Evolutionary conservation across 345 rosid genomes (phyloP).

Genomic region (Gossypium sturtianum): DNA sequence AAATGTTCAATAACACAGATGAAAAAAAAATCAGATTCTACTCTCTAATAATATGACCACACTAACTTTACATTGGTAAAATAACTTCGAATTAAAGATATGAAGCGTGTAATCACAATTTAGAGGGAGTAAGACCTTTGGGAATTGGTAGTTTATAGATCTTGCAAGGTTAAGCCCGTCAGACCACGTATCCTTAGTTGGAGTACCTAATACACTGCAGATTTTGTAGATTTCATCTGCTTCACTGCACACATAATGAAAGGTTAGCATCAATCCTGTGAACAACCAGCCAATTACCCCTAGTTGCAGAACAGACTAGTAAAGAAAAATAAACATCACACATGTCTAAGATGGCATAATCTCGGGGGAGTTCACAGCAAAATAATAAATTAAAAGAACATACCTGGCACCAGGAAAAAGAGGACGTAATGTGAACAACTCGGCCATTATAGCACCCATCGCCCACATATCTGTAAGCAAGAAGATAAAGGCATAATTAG

Average conservation of each 20-base stretch:
- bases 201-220: slow-evolving; percentile 82
- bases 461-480: slow-evolving; percentile 84
- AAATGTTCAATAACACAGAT: neutral
- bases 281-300: neutral
- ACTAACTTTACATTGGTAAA: neutral
- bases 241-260: slow-evolving; percentile 51
- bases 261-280: neutral
- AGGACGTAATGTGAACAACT: slow-evolving; percentile 68
- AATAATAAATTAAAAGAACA: neutral
- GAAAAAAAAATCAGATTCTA: neutral
- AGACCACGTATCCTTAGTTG: slow-evolving; percentile 68
- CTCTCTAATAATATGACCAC: neutral
- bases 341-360: neutral
- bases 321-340: neutral
- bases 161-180: slow-evolving; percentile 88
- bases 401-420: slow-evolving; percentile 91
- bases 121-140: slow-evolving; percentile 38
- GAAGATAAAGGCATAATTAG: neutral
- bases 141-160: slow-evolving; percentile 71
- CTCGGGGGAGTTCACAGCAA: neutral
- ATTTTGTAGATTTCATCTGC: slow-evolving; percentile 95
- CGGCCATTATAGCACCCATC: slow-evolving; percentile 98
- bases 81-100: neutral
- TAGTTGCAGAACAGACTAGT: neutral
- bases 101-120: neutral